These are phyloP conservation scores for Malus asiatica DNA, from an alignment of 306 rosid genomes.

Conservation along the genomic window DNA sequence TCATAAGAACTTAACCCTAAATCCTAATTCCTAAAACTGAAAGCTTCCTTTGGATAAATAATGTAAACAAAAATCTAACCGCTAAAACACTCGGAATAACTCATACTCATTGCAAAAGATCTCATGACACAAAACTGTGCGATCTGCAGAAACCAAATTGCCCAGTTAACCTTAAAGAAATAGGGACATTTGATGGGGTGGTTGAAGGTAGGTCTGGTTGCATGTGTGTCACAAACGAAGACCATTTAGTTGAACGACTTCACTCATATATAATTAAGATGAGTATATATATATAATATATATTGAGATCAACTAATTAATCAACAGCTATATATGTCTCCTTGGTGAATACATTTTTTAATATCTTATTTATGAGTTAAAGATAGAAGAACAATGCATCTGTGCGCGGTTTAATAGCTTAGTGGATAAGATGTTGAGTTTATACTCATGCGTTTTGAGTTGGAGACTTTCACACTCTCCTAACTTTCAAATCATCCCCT, in stretches of 20 bases:
- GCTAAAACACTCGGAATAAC: too few relatives aligned
- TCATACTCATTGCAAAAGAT: too few relatives aligned
- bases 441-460: too few relatives aligned
- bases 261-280: slow-evolving; percentile 1
- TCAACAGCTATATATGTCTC: slow-evolving; percentile 11
- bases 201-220: slow-evolving; percentile 33
- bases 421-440: too few relatives aligned
- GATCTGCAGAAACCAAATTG: neutral
- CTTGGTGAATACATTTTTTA: neutral
- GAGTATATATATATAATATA: neutral
- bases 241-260: slow-evolving; percentile 18
- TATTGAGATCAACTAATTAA: slow-evolving; percentile 13
- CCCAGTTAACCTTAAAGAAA: neutral
- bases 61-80: too few relatives aligned
- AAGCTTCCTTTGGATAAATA: neutral
- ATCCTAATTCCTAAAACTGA: neutral
- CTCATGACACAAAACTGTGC: neutral
- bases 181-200: slow-evolving; percentile 19
- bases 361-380: neutral
- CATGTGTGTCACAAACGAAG: slow-evolving; percentile 13
- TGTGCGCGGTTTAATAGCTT: rapidly evolving
- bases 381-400: neutral
- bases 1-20: neutral
- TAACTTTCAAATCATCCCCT: too few relatives aligned
- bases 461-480: too few relatives aligned